phyloP scores from a whole-genome alignment of 495 filamentous ascomycete genomes.

The Penicillium chermesinum region DNA sequence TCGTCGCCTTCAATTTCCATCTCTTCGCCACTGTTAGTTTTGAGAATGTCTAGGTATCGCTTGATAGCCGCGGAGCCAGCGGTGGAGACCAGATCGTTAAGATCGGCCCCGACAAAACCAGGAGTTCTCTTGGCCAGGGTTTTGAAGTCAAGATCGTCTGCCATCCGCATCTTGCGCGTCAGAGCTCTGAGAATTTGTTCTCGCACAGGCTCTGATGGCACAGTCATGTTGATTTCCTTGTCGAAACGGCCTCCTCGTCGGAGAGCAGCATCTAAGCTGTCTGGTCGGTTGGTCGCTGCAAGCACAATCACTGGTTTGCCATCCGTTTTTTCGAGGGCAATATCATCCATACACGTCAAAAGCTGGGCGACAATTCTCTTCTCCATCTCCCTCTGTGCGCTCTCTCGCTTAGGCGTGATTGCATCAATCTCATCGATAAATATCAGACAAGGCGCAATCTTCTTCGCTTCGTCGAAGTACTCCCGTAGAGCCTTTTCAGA shows the following conservation, averaged over 20 bases:
- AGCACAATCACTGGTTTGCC: constrained; percentile 91
- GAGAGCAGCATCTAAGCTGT: constrained; percentile 82
- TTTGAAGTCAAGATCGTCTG: constrained; percentile 69
- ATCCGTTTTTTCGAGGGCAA: constrained; percentile 73
- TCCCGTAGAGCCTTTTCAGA: constrained; percentile 93
- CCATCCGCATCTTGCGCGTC: constrained; percentile 62
- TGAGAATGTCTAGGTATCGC: constrained; percentile 50
- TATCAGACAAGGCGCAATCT: constrained; percentile 82
- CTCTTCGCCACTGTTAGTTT: constrained; percentile 45
- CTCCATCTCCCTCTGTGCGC: constrained; percentile 95
- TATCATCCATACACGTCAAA: constrained; percentile 80
- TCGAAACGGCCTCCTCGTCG: constrained; percentile 84
- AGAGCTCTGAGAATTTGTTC: constrained; percentile 80
- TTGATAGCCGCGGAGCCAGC: constrained; percentile 64
- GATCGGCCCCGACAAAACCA: constrained; percentile 93
- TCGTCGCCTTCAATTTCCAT: constrained; percentile 49
- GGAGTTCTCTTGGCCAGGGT: constrained; percentile 84
- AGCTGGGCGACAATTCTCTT: constrained; percentile 92
- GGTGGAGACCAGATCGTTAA: constrained; percentile 74
- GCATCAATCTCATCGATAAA: constrained; percentile 98
- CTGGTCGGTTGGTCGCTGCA: constrained; percentile 89
- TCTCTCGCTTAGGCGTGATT: constrained; percentile 91
- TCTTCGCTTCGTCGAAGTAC: constrained; percentile 81
- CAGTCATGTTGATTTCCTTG: constrained; percentile 92
- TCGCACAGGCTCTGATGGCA: constrained; percentile 77